phyloP scores from a whole-genome alignment of 1,139 yeast species.

The Saccharomyces pastorianus region DNA sequence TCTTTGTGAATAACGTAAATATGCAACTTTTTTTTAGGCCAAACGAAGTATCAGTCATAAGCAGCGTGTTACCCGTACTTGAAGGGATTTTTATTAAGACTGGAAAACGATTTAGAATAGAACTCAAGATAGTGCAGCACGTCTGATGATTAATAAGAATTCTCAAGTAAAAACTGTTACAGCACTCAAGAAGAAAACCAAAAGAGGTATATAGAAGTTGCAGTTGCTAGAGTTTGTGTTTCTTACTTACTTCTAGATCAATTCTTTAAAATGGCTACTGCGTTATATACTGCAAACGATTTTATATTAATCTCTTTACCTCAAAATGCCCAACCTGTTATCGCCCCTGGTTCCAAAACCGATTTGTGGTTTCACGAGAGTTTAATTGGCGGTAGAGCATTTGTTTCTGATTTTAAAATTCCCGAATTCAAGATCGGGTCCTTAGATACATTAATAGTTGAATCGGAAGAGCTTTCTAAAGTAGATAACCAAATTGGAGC shows the following conservation, averaged over 20 bases:
- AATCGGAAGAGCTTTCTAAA: slow-evolving; percentile 81
- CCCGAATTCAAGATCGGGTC: slow-evolving; percentile 96
- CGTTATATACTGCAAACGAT: slow-evolving; percentile 28
- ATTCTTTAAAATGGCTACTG: slow-evolving; percentile 16
- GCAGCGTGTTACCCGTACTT: not conserved
- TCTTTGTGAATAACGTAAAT: not conserved
- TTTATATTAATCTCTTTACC: slow-evolving; percentile 42
- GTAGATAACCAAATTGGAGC: slow-evolving; percentile 66
- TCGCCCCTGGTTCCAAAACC: slow-evolving; percentile 35
- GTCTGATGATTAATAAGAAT: not conserved
- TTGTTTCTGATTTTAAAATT: slow-evolving; percentile 40
- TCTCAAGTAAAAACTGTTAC: not conserved
- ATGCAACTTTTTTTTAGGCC: not conserved
- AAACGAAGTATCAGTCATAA: not conserved
- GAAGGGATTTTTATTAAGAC: not conserved
- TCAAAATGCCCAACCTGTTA: slow-evolving; percentile 40
- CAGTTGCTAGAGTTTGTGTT: not conserved
- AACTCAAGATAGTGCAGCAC: not conserved
- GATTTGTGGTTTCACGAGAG: slow-evolving; percentile 34
- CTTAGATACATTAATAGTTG: slow-evolving; percentile 80
- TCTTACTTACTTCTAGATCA: not conserved
- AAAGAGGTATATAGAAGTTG: not conserved
- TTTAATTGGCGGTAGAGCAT: slow-evolving; percentile 32
- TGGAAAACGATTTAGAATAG: not conserved
- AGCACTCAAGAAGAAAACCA: not conserved